A percentile compares a stretch with the other conserved stretches of the same genome.
phyloP scores from a whole-genome alignment of 371 early-diverging fungal species.

The Actinomortierella wolfii region DNA sequence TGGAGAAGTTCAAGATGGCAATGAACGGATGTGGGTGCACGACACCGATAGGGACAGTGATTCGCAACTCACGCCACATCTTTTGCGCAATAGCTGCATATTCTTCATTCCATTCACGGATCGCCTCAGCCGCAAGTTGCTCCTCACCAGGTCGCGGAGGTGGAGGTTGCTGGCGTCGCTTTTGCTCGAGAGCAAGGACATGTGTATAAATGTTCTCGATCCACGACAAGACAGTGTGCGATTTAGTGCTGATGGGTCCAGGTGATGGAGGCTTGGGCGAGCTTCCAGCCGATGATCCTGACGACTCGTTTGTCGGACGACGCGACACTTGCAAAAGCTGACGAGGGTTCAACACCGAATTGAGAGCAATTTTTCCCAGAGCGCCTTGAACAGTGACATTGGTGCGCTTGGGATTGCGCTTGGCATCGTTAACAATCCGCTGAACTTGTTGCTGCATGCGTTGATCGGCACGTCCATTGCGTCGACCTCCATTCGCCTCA shows the following conservation, averaged over 20 bases:
- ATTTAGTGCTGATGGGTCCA: conserved; percentile 44
- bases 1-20: conserved; percentile 72
- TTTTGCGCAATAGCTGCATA: conserved; percentile 57
- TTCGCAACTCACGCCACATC: conserved; percentile 66
- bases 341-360: conserved; percentile 88
- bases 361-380: conserved; percentile 90
- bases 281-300: conserved; percentile 20
- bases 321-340: conserved; percentile 79
- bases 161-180: conserved; percentile 70
- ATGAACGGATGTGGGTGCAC: conserved; percentile 70
- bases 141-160: conserved; percentile 51
- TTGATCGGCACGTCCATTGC: conserved; percentile 62
- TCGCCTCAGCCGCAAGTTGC: conserved; percentile 58
- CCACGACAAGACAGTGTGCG: conserved; percentile 63
- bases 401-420: conserved; percentile 82
- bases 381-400: conserved; percentile 88
- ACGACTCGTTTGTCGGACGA: conserved; percentile 23
- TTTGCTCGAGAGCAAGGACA: conserved; percentile 82
- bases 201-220: conserved; percentile 80
- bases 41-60: conserved; percentile 61
- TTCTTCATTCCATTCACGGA: conserved; percentile 60
- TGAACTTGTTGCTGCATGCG: conserved; percentile 94
- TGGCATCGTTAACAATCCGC: conserved; percentile 89
- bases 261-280: conserved; percentile 39
- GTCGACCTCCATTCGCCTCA: conserved; percentile 25